phyloP scores from a whole-genome alignment of 306 rosid species.

The Pyrus communis region DNA sequence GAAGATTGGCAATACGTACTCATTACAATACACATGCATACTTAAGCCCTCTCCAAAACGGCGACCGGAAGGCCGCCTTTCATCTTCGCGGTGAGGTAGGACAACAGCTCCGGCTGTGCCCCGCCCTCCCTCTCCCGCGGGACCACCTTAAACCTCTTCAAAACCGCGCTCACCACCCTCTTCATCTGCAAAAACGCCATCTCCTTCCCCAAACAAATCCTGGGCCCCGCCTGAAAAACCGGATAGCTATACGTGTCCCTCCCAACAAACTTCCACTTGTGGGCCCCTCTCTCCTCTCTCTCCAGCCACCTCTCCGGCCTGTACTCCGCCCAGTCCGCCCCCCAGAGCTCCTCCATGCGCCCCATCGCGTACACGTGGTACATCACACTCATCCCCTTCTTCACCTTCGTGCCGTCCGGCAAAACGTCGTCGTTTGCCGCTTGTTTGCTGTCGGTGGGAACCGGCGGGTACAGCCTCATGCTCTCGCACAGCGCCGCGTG shows the following conservation, averaged over 20 bases:
- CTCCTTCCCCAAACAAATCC: slow-evolving; percentile 66
- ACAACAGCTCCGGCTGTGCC: slow-evolving; percentile 28
- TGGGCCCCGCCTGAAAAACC: slow-evolving; percentile 81
- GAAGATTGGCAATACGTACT: too few relatives aligned
- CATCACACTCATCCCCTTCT: background rate
- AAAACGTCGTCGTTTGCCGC: background rate
- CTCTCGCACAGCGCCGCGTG: background rate
- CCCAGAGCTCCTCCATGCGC: slow-evolving; percentile 39
- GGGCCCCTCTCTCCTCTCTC: background rate
- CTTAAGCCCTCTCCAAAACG: slow-evolving; percentile 26
- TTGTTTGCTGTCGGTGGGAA: background rate
- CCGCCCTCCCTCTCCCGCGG: slow-evolving; percentile 16
- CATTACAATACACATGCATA: background rate
- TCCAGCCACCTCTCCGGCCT: slow-evolving; percentile 65
- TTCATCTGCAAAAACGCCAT: slow-evolving; percentile 92
- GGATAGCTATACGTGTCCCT: slow-evolving; percentile 45
- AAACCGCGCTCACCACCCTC: slow-evolving; percentile 41
- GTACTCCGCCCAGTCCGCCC: slow-evolving; percentile 48
- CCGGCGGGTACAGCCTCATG: background rate
- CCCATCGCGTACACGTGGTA: background rate
- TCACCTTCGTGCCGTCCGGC: background rate
- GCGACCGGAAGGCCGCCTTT: slow-evolving; percentile 57
- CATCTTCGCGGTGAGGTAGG: slow-evolving; percentile 41
- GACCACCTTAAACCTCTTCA: slow-evolving; percentile 44
- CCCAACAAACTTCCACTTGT: slow-evolving; percentile 44